Base-by-base conservation (phyloP, 2,329 filamentous ascomycete genomes). In the Fusarium miscanthi region DNA sequence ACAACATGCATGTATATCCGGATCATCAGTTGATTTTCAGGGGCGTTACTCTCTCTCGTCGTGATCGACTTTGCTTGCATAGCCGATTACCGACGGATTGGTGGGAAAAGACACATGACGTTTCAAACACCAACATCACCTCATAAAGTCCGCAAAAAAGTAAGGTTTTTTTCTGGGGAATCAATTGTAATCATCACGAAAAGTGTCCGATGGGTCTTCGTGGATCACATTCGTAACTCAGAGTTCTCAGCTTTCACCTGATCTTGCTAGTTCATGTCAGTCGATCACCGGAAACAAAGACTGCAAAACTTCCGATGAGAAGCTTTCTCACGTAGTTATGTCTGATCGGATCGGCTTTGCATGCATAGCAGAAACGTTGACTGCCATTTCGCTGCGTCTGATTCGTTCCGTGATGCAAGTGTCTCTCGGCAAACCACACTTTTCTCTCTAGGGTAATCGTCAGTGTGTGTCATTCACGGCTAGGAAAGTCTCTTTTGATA, bases 21-120 rank as follows among this genome's bases (percentile, higher is more conserved):
- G 17, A 25, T 54, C n/a, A 13, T 38, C 45, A 33, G 51, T 58
- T 68, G 53, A 71, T 72, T 59, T 45, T 69, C 69, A 72, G 69
- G 69, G 64, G 69, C 43, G 51, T 45, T 53, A 21, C 33, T 52
- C 48, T 37, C 35, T 42, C 52, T 61, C 45, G 21, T 66, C 40
- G 56, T 63, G 67, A 71, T 73, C 70, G 63, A 45, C 60, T 41
- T 66, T 66, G 66, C 61, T 57, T 73, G 70, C 70, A 73, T 72
- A 66, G 40, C 70, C 70, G 60, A 67, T 73, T 54, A 38, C 65
- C 67, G 69, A 70, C 49, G 48, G 52, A 49, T 70, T 66, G 67
- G 53, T 54, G 53, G 65, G 49, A 57, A 56, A 70, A 66, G 53
- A 33, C 52, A 41, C 69, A 72, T 72, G 69, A 72, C 60, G 69